Evolutionary conservation across 768 basidiomycete genomes (phyloP), one percentile per base, ranked within the genome.

Genomic region (Crucibulum laeve): DNA sequence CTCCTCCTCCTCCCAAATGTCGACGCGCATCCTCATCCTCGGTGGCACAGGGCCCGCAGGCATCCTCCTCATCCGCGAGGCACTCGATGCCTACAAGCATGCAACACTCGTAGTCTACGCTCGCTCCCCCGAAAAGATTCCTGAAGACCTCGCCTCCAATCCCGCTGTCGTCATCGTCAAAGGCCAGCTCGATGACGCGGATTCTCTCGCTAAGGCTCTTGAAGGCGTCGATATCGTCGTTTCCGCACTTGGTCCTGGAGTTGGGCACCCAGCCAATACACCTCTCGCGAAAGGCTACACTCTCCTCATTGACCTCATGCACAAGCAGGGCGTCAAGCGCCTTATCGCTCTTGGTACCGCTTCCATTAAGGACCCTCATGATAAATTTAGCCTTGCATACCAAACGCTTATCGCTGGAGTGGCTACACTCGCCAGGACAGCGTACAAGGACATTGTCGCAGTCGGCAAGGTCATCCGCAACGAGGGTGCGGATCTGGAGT

Each of bases 361-460:
- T 3, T 83, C 83, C 32, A 82, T 82, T 49, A 64, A 62, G 34
- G 85, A 87, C 59, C 65, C 72, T 17, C 58, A 70, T 38, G 87
- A 88, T 62, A 74, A 74, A 48, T 74, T 63, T 52, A 80, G 70
- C 60, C 39, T 71, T 23, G 59, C 59, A 14, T 80, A 74, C 54
- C 53, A 62, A 3, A 51, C 62, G 8, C 57, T 84, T 32, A 67
- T 82, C 25, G 58, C 54, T 59, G 61, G 65, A 33, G 61, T 70
- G 32, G 62, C 62, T 5, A 55, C 67, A 3, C 58, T 80, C 35
- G 79, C 76, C 0, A 63, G 63, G 25, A 70, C 64, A 37, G 80
- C 82, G n/a, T 90, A 84, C 55, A 75, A 70, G 25, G 87, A 87
- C 41, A 67, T 89, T 21, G 77, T 83, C 6, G 80, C 74, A 1